Conservation (phyloP, 257 asterid species). For the Solanum tacnaense region DNA sequence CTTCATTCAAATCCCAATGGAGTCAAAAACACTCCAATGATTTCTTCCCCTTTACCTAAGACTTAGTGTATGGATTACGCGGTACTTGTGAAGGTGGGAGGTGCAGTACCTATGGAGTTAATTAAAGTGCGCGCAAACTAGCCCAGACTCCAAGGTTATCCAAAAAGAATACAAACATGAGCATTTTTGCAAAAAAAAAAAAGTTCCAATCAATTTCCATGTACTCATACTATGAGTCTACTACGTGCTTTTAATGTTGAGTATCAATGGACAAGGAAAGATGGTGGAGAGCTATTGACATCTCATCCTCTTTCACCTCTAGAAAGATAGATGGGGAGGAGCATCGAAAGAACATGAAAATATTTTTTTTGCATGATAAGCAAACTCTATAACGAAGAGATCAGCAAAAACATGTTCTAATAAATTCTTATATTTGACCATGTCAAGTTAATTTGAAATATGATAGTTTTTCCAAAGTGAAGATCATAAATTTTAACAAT, state of each 20-base stretch:
- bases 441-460: background rate
- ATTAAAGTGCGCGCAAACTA: background rate
- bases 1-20: background rate
- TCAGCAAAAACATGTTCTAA: background rate
- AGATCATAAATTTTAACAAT: background rate
- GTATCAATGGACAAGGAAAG: background rate
- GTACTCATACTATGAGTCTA: background rate
- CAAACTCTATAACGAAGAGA: background rate
- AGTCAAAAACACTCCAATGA: background rate
- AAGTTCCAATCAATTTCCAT: background rate
- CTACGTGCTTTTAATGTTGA: background rate
- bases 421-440: background rate
- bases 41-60: background rate
- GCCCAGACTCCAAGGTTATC: background rate
- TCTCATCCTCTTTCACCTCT: background rate
- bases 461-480: background rate
- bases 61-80: background rate
- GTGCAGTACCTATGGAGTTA: background rate
- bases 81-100: background rate
- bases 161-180: background rate
- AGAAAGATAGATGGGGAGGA: background rate
- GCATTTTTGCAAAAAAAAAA: background rate
- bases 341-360: background rate
- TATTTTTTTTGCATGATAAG: background rate
- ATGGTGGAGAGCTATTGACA: background rate